Evolutionary conservation across 129 eudicot genomes (phyloP).

Genomic region (Glebionis coronaria): DNA sequence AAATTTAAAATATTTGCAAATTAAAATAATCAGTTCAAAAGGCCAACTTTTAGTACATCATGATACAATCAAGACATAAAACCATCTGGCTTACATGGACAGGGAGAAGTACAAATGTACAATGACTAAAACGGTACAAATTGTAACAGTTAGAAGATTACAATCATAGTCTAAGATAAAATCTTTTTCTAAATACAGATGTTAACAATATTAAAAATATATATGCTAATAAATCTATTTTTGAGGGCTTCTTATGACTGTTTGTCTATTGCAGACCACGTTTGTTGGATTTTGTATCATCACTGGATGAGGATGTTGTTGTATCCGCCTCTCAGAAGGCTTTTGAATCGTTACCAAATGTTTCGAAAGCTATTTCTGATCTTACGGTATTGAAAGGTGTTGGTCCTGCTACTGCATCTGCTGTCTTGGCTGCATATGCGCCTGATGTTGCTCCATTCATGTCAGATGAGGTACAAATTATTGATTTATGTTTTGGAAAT

Average conservation of each 20-base stretch:
- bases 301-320: conserved; percentile 61
- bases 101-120: too few species aligned
- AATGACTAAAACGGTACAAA: too few species aligned
- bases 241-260: not conserved
- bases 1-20: too few species aligned
- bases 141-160: too few species aligned
- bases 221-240: too few species aligned
- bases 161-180: too few species aligned
- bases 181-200: too few species aligned
- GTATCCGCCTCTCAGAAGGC: conserved; percentile 63
- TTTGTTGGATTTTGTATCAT: conserved; percentile 57
- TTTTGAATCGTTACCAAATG: conserved; percentile 55
- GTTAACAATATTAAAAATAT: too few species aligned
- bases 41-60: too few species aligned
- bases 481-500: not conserved
- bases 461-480: conserved; percentile 70
- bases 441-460: conserved; percentile 82
- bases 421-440: conserved; percentile 80
- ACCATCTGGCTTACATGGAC: too few species aligned
- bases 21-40: too few species aligned
- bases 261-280: conserved; percentile 47
- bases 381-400: conserved; percentile 78
- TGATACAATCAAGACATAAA: too few species aligned
- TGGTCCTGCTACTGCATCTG: conserved; percentile 95
- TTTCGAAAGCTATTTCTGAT: conserved; percentile 57